phyloP scores from a whole-genome alignment of 2,329 filamentous ascomycete genomes.

The Nemania diffusa region DNA sequence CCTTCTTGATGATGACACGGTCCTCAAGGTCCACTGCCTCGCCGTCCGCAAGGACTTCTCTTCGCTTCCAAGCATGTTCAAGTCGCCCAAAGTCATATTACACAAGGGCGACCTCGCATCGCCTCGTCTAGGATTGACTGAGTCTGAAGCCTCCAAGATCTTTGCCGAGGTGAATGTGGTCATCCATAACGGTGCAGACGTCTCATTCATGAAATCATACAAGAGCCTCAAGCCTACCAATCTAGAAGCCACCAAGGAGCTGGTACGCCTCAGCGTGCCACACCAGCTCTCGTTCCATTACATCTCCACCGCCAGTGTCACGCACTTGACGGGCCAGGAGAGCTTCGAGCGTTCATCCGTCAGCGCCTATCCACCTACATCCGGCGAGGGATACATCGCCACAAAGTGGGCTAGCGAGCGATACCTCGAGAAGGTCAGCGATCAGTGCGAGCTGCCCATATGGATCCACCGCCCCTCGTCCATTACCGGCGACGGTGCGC shows the following conservation, averaged over 20 bases:
- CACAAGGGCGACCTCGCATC: constrained; percentile 55
- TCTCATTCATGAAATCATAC: constrained; percentile 32
- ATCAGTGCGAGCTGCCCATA: constrained; percentile 23
- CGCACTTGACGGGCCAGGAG: constrained; percentile 48
- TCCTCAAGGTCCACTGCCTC: constrained; percentile 57
- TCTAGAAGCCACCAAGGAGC: constrained; percentile 26
- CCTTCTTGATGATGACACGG: constrained; percentile 48
- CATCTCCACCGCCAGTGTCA: constrained; percentile 27
- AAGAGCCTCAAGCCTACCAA: constrained; percentile 16
- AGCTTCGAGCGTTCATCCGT: constrained; percentile 59
- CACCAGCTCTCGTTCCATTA: constrained; percentile 32
- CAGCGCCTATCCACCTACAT: constrained; percentile 49
- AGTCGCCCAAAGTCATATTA: constrained; percentile 57
- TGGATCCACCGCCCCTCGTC: constrained; percentile 30
- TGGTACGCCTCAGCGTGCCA: constrained; percentile 5
- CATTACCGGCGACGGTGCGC: constrained; percentile 19
- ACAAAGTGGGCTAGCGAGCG: constrained; percentile 52
- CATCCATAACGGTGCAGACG: constrained; percentile 39
- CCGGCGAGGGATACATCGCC: constrained; percentile 48
- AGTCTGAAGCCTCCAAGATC: background rate
- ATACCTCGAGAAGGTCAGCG: constrained; percentile 45
- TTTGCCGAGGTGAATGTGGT: constrained; percentile 26
- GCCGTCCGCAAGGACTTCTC: constrained; percentile 47
- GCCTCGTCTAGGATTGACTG: background rate
- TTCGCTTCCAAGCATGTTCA: constrained; percentile 43